Conservation (phyloP, 345 rosid genomes). For the Heritiera littoralis region DNA sequence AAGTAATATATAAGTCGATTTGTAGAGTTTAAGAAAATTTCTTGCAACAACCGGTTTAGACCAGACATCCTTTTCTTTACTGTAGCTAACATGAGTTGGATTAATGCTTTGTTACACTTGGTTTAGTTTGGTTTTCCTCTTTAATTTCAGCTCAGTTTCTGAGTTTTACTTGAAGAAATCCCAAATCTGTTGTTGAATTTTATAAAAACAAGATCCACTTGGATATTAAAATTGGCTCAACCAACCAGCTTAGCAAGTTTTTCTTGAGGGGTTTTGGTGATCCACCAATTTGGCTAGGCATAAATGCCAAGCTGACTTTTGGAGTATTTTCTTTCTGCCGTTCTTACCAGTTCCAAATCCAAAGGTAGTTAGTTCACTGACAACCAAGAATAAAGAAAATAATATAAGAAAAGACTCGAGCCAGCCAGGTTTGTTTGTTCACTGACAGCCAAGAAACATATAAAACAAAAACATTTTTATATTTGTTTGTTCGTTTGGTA, state of each 20-base stretch:
- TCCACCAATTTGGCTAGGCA: slow-evolving; percentile 5
- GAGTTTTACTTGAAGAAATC: neutral
- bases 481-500: slow-evolving; percentile 34
- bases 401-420: neutral
- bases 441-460: slow-evolving; percentile 33
- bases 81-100: neutral
- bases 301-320: slow-evolving; percentile 5
- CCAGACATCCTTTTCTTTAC: neutral
- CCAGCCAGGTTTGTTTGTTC: slow-evolving; percentile 24
- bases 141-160: neutral
- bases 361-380: slow-evolving; percentile 43
- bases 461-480: slow-evolving; percentile 23
- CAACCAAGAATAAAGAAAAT: slow-evolving; percentile 39
- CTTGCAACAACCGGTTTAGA: slow-evolving; percentile 4
- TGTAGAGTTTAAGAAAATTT: neutral
- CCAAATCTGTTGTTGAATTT: neutral
- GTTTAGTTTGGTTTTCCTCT: neutral
- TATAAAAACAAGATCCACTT: neutral
- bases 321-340: neutral
- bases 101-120: neutral
- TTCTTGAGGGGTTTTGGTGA: slow-evolving; percentile 8
- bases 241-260: neutral
- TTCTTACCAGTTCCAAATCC: slow-evolving; percentile 8
- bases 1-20: neutral
- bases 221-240: neutral